Percentiles rank a stretch among this genome's conserved stretches.
Conservation (phyloP, 2,329 filamentous ascomycete species). For the Hypoxylon sp. region DNA sequence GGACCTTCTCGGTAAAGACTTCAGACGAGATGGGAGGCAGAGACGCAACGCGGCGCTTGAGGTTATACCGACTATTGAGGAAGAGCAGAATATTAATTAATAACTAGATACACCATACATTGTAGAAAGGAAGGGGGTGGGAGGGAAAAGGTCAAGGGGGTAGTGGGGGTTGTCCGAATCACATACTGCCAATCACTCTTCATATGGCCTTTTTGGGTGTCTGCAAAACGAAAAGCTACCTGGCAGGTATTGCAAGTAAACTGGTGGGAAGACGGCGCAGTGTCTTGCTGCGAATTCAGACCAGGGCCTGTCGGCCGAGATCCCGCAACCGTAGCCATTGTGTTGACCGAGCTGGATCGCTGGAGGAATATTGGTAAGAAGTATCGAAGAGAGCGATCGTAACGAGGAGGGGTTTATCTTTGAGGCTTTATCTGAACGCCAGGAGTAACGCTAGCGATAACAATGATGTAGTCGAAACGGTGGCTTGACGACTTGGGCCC, state of each 20-base stretch:
- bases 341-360: conserved; percentile 31
- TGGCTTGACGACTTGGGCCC: background rate
- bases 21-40: conserved; percentile 91
- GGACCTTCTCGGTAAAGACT: conserved; percentile 92
- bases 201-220: conserved; percentile 95
- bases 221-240: conserved; percentile 92
- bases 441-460: conserved; percentile 9
- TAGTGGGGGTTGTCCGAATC: conserved; percentile 1
- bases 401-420: conserved; percentile 30
- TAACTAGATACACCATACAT: too few relatives aligned
- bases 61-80: conserved; percentile 80
- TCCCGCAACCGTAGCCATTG: conserved; percentile 53
- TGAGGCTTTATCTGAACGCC: conserved; percentile 33
- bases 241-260: conserved; percentile 99
- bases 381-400: too few relatives aligned
- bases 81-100: conserved; percentile 29
- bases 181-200: conserved; percentile 98
- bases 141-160: background rate
- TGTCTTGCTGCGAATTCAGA: conserved; percentile 32
- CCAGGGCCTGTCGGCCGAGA: background rate
- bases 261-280: conserved; percentile 69
- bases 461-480: background rate
- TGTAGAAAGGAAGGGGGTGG: too few relatives aligned
- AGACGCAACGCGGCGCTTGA: conserved; percentile 91
- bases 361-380: background rate